Evolutionary conservation across 2,329 filamentous ascomycete species (phyloP), one percentile per base, ranked within the genome.

Genomic region (Colletotrichum phormii): DNA sequence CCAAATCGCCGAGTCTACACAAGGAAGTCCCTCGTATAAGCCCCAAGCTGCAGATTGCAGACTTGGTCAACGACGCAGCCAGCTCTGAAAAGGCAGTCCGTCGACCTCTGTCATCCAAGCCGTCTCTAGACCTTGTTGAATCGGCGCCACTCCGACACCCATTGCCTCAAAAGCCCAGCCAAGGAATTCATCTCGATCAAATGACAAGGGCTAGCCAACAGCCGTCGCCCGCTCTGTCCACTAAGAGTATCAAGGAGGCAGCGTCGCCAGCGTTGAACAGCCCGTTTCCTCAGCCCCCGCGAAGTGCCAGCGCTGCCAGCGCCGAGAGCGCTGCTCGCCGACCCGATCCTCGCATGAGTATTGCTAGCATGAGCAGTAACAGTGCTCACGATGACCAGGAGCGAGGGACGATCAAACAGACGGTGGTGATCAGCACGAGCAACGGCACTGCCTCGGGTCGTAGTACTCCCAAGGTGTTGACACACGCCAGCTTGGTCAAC

Each of bases 311-410:
- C 18, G 67, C 37, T 15, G 65, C 24, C 6, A 64, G 70, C 26
- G 60, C 15, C n/a, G 70, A 72, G 12, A 64, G 70, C 29, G 29
- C 33, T 5, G n/a, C 59, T 12, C 70, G 59, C 31, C 69, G 59
- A 29, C 53, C 69, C 2, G 70, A 72, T 51, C 70, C 70, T 4
- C 65, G 70, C 4, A 72, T 72, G 70, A 72, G 70, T 54, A 72
- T 72, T 7, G 42, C 70, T 2, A 59, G 66, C 6, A 72, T 72
- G 70, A 72, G 70, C 60, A 72, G 69, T 12, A 71, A 49, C 53
- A 70, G 57, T 22, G 66, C 70, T 15, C 60, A 70, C 26, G 70
- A 54, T 18, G 66, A 67, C 22, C 31, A 59, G 4, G 46, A 61
- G 6, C 26, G 46, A 15, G 57, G 61, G 24, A 11, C 46, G 6